phyloP scores from a whole-genome alignment of 148 eudicot genomes.

The Spergularia marina region DNA sequence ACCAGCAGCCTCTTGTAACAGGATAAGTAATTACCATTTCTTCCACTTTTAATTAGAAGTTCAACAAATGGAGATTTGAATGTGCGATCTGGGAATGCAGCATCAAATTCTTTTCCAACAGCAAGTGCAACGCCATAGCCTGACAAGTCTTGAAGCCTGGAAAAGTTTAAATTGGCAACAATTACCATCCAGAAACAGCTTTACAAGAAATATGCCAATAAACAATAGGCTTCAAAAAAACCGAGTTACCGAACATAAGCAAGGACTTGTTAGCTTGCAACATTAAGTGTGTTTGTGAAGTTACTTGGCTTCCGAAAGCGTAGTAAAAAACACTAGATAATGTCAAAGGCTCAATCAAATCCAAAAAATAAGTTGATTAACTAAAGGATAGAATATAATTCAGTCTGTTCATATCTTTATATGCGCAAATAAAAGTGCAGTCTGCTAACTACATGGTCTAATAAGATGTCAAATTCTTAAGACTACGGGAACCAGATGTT shows the following conservation, averaged over 20 bases:
- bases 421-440: neutral
- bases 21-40: slow-evolving; percentile 61
- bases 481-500: neutral
- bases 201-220: neutral
- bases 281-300: neutral
- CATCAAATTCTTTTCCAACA: slow-evolving; percentile 38
- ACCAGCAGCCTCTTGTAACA: neutral
- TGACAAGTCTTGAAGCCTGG: slow-evolving; percentile 75
- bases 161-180: slow-evolving; percentile 5
- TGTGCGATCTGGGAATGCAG: slow-evolving; percentile 65
- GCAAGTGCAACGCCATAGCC: slow-evolving; percentile 86
- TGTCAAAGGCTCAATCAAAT: neutral
- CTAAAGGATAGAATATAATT: neutral
- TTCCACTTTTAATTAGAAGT: slow-evolving; percentile 68
- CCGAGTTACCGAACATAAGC: neutral
- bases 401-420: neutral
- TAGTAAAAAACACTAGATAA: neutral
- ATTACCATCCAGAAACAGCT: slow-evolving; percentile 2
- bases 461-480: neutral
- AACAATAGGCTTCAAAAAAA: neutral
- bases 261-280: neutral
- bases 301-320: neutral
- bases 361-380: neutral
- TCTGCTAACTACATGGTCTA: neutral
- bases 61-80: slow-evolving; percentile 59